Conservation (phyloP, 2,329 filamentous ascomycete species). For the Aureobasidium sp. region DNA sequence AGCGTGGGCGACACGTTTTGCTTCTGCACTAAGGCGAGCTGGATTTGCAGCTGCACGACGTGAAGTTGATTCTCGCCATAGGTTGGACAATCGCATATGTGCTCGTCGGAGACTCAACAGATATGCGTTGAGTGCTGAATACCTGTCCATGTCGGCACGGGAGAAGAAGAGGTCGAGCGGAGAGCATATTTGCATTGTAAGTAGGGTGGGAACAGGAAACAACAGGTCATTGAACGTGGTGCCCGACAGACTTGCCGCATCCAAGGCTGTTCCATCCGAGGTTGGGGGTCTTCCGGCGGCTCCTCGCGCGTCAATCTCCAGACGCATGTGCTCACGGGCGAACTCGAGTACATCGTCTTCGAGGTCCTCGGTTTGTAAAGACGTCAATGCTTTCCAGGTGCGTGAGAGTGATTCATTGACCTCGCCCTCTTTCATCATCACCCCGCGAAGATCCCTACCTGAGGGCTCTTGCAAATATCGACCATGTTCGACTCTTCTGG, state of each 20-base stretch:
- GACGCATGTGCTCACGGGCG: constrained; percentile 65
- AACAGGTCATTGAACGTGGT: constrained; percentile 65
- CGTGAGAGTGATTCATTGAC: constrained; percentile 66
- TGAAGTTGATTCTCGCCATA: constrained; percentile 79
- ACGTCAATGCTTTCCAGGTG: constrained; percentile 72
- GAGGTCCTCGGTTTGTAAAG: constrained; percentile 66
- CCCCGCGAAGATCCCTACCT: constrained; percentile 48
- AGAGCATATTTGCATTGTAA: constrained; percentile 65
- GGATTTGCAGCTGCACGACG: constrained; percentile 41
- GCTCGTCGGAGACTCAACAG: constrained; percentile 77
- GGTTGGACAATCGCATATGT: constrained; percentile 71
- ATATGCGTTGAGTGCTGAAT: constrained; percentile 81
- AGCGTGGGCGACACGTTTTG: constrained; percentile 55
- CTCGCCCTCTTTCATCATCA: constrained; percentile 79
- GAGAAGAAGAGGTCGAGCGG: constrained; percentile 85
- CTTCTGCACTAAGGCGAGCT: constrained; percentile 18
- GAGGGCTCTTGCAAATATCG: constrained; percentile 43
- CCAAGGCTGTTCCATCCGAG: constrained; percentile 14
- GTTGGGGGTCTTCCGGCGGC: constrained; percentile 34
- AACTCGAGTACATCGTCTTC: constrained; percentile 69
- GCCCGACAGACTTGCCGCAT: neutral
- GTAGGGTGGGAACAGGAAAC: constrained; percentile 63
- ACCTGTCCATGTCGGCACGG: constrained; percentile 64
- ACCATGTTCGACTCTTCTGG: constrained; percentile 56
- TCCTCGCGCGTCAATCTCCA: constrained; percentile 49